phyloP scores from a whole-genome alignment of 805 yeast species.

The Tetrapisispora fleetii region DNA sequence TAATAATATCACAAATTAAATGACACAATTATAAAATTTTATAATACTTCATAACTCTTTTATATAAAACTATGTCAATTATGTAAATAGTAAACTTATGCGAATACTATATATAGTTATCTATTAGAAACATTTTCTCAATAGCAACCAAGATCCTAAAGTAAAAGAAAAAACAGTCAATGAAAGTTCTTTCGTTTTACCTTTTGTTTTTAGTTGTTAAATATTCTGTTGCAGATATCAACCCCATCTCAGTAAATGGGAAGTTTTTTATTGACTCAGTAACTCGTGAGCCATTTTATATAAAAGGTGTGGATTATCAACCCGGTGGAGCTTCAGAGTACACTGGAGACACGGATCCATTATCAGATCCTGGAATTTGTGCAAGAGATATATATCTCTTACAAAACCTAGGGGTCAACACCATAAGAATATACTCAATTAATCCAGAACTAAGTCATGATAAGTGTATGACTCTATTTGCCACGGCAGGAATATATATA shows the following conservation, averaged over 20 bases:
- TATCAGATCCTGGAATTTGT: slow-evolving; percentile 62
- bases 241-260: slow-evolving; percentile 63
- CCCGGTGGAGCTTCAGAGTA: slow-evolving; percentile 90
- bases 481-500: slow-evolving; percentile 85
- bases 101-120: too few relatives aligned
- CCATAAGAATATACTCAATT: slow-evolving; percentile 79
- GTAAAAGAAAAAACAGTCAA: not conserved
- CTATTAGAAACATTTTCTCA: too few relatives aligned
- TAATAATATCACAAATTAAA: too few relatives aligned
- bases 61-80: too few relatives aligned
- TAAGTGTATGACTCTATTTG: slow-evolving; percentile 82
- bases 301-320: slow-evolving; percentile 88
- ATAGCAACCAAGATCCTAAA: too few relatives aligned
- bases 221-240: slow-evolving; percentile 28
- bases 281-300: slow-evolving; percentile 65
- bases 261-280: slow-evolving; percentile 67
- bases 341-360: slow-evolving; percentile 50
- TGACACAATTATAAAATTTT: too few relatives aligned
- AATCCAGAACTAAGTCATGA: slow-evolving; percentile 80
- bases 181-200: not conserved
- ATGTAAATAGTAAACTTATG: too few relatives aligned
- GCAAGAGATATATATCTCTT: slow-evolving; percentile 74
- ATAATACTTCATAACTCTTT: too few relatives aligned
- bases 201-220: not conserved
- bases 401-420: slow-evolving; percentile 78